Percentiles rank a stretch among this genome's conserved stretches.
Evolutionary conservation across 1,284 basidiomycete species (phyloP).

Genomic region (Vanrija sp.): DNA sequence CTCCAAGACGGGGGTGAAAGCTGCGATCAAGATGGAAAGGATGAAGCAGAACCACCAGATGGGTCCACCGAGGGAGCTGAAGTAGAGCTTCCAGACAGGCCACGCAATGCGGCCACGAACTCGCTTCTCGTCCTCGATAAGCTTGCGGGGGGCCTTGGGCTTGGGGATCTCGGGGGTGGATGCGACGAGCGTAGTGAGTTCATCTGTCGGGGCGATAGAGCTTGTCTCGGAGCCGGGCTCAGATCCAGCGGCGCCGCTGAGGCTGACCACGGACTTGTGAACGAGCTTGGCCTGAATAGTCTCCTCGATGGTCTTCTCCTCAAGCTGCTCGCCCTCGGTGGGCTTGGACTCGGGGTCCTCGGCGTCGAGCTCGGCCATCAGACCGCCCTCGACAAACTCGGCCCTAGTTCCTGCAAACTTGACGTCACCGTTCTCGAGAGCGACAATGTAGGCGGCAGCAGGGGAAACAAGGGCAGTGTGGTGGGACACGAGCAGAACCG

Average conservation of each 20-base stretch:
- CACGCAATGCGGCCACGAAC: conserved; percentile 74
- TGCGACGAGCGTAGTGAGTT: conserved; percentile 20
- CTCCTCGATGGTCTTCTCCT: conserved; percentile 47
- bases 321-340: conserved; percentile 49
- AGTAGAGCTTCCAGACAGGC: conserved; percentile 76
- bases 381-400: conserved; percentile 63
- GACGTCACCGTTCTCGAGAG: conserved; percentile 78
- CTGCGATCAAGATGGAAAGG: conserved; percentile 59
- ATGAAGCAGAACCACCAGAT: conserved; percentile 65
- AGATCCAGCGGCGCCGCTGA: conserved; percentile 23
- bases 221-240: conserved; percentile 42
- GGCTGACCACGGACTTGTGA: conserved; percentile 34
- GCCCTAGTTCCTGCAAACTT: conserved; percentile 66
- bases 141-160: conserved; percentile 67
- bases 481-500: conserved; percentile 82
- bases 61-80: conserved; percentile 50
- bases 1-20: conserved; percentile 70
- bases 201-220: conserved; percentile 39
- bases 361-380: conserved; percentile 65
- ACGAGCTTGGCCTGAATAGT: conserved; percentile 31
- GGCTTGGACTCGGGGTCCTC: conserved; percentile 52
- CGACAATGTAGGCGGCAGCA: conserved; percentile 52
- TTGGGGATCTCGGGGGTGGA: conserved; percentile 38
- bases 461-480: conserved; percentile 54
- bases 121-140: conserved; percentile 84